Percentiles rank a stretch among this genome's conserved stretches.
Conservation (phyloP, 306 rosid species). For the Quercus aquifolioides region DNA sequence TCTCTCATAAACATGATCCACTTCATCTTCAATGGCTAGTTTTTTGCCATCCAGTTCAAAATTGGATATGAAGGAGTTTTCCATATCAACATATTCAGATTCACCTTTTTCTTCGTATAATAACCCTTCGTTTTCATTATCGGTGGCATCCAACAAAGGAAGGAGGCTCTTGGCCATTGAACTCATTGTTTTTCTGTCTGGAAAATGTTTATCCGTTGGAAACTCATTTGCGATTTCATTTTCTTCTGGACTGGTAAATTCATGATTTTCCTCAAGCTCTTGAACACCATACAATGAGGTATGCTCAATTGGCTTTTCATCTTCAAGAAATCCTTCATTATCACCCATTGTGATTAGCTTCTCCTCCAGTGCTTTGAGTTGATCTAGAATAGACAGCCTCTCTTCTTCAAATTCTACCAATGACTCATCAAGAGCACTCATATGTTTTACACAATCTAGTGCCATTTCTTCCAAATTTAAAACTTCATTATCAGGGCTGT, state of each 20-base stretch:
- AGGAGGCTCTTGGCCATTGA: constrained; percentile 68
- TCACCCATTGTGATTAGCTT: constrained; percentile 52
- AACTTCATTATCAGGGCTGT: constrained; percentile 22
- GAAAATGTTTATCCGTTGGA: constrained; percentile 28
- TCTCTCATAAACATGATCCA: constrained; percentile 72
- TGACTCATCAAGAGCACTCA: constrained; percentile 56
- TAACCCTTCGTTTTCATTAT: constrained; percentile 27
- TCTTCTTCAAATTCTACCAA: constrained; percentile 70
- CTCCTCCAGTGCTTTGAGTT: constrained; percentile 71
- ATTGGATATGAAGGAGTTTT: constrained; percentile 17
- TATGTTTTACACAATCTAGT: constrained; percentile 56
- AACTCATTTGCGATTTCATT: constrained; percentile 16
- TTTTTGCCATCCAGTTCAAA: constrained; percentile 36
- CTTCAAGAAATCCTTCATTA: constrained; percentile 41
- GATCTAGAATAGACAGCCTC: constrained; percentile 60
- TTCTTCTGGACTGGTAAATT: constrained; percentile 41
- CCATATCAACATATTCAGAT: constrained; percentile 30
- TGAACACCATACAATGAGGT: constrained; percentile 15
- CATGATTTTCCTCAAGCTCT: constrained; percentile 24
- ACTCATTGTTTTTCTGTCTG: constrained; percentile 30
- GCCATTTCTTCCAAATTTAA: constrained; percentile 63
- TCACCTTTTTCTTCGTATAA: constrained; percentile 19
- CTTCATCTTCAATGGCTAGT: constrained; percentile 61
- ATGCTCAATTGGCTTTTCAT: constrained; percentile 16
- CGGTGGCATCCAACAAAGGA: constrained; percentile 63